Evolutionary conservation across 169 alveolate genomes (phyloP), one percentile per base, ranked within the genome.

Genomic region (Cryptosporidium viatorum): DNA sequence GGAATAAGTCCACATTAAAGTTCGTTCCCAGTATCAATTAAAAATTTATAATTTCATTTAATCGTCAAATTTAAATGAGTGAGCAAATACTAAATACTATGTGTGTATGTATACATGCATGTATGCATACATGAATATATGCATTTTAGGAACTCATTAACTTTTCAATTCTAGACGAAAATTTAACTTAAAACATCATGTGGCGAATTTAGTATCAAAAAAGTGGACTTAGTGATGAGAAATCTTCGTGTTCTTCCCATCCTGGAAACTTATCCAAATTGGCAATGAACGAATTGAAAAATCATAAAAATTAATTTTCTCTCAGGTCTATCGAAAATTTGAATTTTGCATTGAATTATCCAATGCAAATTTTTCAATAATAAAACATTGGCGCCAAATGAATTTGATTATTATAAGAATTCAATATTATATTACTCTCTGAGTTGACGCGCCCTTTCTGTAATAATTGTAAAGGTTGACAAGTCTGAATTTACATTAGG

Each of bases 391-490:
- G 67, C 67, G 67, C 67, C 31, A 55, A 2, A 4, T 1, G 3
- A 14, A 14, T 48, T 51, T 2, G 3, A 16, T 21, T 26, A 12
- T 14, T 18, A 26, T 5, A 29, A 26, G 8, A 55, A 55, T 55
- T 8, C 5, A 12, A 26, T 48, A 55, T 21, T 55, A 8, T 55
- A 26, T 26, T 41, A 26, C 67, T 55, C 65, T 52, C 67, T 1
- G 39, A 26, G 67, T 55, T 3, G 67, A 9, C 35, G 67, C 67
- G 37, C 67, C 67, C 23, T 55, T 55, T 23, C 7, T 16, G 21
- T 55, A 23, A 55, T 16, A 55, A 55, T 55, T 12, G 67, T 55
- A n/a, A 55, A 55, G 67, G 62, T 10, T 55, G 67, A 55, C 67
- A 55, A 23, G 7, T 55, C 5, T 55, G n/a, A 55, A 55, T 23